Conservation (phyloP, 352 stramenopile genomes). For the Saprolegnia diclina region DNA sequence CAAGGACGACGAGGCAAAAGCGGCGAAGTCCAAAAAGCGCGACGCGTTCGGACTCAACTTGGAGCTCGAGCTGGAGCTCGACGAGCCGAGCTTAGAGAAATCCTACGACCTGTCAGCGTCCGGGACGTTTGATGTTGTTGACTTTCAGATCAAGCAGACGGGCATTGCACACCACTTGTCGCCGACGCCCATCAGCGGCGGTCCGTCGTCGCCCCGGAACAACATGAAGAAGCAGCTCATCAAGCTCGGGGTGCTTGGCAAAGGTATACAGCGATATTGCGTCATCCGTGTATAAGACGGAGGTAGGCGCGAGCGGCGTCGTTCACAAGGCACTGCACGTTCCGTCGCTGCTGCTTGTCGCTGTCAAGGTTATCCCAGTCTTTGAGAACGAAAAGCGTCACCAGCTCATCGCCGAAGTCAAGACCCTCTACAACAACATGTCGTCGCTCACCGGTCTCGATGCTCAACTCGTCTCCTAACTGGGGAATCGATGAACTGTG, state of each 20-base stretch:
- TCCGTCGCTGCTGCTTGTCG: conserved; percentile 82
- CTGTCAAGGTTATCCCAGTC: conserved; percentile 87
- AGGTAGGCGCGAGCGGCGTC: conserved; percentile 71
- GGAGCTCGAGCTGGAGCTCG: conserved; percentile 62
- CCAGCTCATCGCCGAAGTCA: conserved; percentile 82
- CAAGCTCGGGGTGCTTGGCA: conserved; percentile 71
- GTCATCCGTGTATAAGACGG: not conserved
- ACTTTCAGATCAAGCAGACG: conserved; percentile 80
- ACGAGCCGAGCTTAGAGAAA: conserved; percentile 53
- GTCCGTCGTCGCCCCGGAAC: not conserved
- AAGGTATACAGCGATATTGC: conserved; percentile 21
- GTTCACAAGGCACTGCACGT: conserved; percentile 88
- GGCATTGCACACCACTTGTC: conserved; percentile 42
- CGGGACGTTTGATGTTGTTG: conserved; percentile 71
- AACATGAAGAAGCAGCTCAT: conserved; percentile 58
- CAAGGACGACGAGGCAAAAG: conserved; percentile 36
- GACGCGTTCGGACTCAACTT: conserved; percentile 66
- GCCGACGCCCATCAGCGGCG: conserved; percentile 44
- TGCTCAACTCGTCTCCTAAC: conserved; percentile 34
- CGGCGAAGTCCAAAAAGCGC: conserved; percentile 59
- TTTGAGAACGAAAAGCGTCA: conserved; percentile 86
- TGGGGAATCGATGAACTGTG: conserved; percentile 32
- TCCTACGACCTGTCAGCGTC: conserved; percentile 78
- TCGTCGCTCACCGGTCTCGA: conserved; percentile 55
- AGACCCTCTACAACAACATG: conserved; percentile 82